Conservation (phyloP, 495 filamentous ascomycete genomes). For the Cudoniella acicularis region DNA sequence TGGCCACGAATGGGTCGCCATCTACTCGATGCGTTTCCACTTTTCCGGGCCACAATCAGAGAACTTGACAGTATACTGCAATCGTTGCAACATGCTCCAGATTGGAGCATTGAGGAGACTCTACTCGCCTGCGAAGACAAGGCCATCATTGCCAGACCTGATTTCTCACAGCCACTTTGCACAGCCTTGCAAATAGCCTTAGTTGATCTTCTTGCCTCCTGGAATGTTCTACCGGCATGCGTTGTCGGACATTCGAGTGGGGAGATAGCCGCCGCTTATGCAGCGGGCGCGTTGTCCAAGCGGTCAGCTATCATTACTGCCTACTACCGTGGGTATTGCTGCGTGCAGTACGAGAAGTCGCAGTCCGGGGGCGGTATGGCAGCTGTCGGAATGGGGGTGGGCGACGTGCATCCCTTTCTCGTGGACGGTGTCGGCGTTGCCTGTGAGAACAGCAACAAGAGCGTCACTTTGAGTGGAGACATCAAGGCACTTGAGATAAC, state of each 20-base stretch:
- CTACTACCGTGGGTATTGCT: slow-evolving; percentile 35
- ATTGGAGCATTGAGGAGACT: not conserved
- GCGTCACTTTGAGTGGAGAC: slow-evolving; percentile 55
- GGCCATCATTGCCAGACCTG: slow-evolving; percentile 38
- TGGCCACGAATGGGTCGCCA: slow-evolving; percentile 57
- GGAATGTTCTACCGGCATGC: slow-evolving; percentile 47
- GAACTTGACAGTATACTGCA: not conserved
- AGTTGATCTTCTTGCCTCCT: slow-evolving; percentile 48
- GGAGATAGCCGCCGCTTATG: slow-evolving; percentile 57
- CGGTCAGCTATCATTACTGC: slow-evolving; percentile 50
- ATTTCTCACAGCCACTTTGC: slow-evolving; percentile 49
- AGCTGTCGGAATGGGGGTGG: slow-evolving; percentile 44
- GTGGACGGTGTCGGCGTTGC: slow-evolving; percentile 27
- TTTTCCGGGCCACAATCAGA: slow-evolving; percentile 27
- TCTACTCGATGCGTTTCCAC: slow-evolving; percentile 33
- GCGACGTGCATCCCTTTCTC: slow-evolving; percentile 34
- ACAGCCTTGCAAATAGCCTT: slow-evolving; percentile 50
- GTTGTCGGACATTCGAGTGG: slow-evolving; percentile 64
- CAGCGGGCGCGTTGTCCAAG: slow-evolving; percentile 46
- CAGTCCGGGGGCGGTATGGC: slow-evolving; percentile 51
- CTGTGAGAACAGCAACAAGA: slow-evolving; percentile 55
- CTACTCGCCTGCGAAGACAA: slow-evolving; percentile 27
- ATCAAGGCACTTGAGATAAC: slow-evolving; percentile 36
- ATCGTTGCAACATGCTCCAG: not conserved
- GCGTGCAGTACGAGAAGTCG: not conserved